A percentile compares a stretch with the other conserved stretches of the same genome.
These are phyloP conservation scores for Aulographum hederae DNA, from an alignment of 2,329 filamentous ascomycete genomes.

Conservation along the genomic window DNA sequence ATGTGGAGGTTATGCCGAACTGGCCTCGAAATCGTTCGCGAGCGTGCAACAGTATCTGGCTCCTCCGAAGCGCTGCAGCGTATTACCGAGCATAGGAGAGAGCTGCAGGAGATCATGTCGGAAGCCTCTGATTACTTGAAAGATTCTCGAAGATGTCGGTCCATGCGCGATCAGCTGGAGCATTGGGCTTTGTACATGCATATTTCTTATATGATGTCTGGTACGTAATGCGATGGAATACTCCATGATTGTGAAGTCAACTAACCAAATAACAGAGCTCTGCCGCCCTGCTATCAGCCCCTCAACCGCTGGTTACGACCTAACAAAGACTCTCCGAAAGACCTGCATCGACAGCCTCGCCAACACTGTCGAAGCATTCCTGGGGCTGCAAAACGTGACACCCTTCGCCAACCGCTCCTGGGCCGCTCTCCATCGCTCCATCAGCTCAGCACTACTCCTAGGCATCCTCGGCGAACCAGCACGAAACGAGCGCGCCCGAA, in stretches of 20 bases:
- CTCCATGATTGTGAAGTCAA: too few species aligned
- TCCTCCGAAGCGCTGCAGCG: slow-evolving; percentile 33
- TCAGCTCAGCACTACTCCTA: slow-evolving; percentile 24
- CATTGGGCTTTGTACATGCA: slow-evolving; percentile 43
- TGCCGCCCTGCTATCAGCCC: slow-evolving; percentile 41
- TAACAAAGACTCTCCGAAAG: slow-evolving; percentile 29
- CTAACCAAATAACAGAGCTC: too few species aligned
- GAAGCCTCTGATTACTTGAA: slow-evolving; percentile 39
- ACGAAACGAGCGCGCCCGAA: slow-evolving; percentile 25
- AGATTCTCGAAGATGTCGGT: slow-evolving; percentile 29
- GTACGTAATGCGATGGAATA: too few species aligned
- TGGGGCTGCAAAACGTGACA: slow-evolving; percentile 36
- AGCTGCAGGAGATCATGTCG: slow-evolving; percentile 37
- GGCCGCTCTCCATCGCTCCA: slow-evolving; percentile 24
- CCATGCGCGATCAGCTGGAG: slow-evolving; percentile 35
- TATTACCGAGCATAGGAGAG: slow-evolving; percentile 37
- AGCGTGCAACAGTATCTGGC: slow-evolving; percentile 34
- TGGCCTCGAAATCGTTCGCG: slow-evolving; percentile 40
- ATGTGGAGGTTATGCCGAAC: slow-evolving; percentile 37
- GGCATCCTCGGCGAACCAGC: slow-evolving; percentile 25
- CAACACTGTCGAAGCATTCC: slow-evolving; percentile 40
- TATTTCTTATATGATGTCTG: slow-evolving; percentile 42
- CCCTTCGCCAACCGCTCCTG: slow-evolving; percentile 24
- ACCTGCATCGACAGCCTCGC: slow-evolving; percentile 38
- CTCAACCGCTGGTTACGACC: slow-evolving; percentile 23